phyloP scores from a whole-genome alignment of 2,329 filamentous ascomycete species.

The Cladosporium sp. region DNA sequence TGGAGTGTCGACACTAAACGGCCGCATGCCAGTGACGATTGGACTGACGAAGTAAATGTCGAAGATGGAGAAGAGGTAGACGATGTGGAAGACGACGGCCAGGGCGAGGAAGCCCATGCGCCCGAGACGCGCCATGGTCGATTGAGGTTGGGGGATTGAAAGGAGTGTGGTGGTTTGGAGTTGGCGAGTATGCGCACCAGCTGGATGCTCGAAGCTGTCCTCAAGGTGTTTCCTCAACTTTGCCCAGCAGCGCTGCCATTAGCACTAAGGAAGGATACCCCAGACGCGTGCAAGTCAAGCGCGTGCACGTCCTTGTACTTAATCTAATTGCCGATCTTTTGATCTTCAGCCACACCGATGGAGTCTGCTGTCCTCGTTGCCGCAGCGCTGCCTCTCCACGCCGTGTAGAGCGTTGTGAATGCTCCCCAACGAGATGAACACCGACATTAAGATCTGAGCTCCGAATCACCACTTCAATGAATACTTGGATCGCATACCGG shows the following conservation, averaged over 20 bases:
- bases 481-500: background rate
- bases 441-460: background rate
- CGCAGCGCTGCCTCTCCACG: background rate
- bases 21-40: conserved; percentile 91
- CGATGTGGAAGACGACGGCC: conserved; percentile 87
- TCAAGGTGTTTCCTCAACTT: conserved; percentile 11
- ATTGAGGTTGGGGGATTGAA: background rate
- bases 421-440: background rate
- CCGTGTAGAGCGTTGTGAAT: background rate
- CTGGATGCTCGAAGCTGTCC: background rate
- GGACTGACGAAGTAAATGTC: conserved; percentile 99
- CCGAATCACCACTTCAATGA: too few species aligned
- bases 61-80: conserved; percentile 95
- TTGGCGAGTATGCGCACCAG: background rate
- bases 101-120: conserved; percentile 84
- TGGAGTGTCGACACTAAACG: conserved; percentile 70
- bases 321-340: background rate
- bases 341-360: background rate
- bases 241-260: background rate
- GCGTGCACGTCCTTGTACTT: background rate
- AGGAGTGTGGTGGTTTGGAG: conserved; percentile 14
- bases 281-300: background rate
- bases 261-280: conserved; percentile 3
- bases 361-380: background rate
- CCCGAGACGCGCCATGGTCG: conserved; percentile 56